Evolutionary conservation across 352 stramenopile genomes (phyloP).

Genomic region (Lagenidium sp.): DNA sequence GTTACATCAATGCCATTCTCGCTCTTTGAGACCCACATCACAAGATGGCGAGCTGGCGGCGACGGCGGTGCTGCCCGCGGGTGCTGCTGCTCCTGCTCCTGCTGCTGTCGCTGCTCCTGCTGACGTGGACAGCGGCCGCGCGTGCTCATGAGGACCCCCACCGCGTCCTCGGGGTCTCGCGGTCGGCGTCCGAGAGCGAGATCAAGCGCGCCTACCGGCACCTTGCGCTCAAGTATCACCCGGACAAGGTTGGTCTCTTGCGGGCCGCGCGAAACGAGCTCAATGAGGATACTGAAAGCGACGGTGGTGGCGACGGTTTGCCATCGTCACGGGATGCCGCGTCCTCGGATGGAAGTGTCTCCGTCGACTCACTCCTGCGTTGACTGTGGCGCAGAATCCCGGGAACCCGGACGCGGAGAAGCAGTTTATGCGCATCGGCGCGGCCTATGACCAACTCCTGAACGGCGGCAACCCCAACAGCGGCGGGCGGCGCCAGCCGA

Average conservation of each 20-base stretch:
- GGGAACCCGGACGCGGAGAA: conserved; percentile 53
- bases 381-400: conserved; percentile 26
- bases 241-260: conserved; percentile 62
- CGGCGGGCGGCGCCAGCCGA: not conserved
- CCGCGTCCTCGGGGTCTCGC: conserved; percentile 51
- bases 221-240: conserved; percentile 86
- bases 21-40: too few relatives aligned
- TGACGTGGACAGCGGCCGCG: conserved; percentile 4
- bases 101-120: not conserved
- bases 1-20: too few relatives aligned
- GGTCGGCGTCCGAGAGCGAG: conserved; percentile 54
- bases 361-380: not conserved
- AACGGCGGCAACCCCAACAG: conserved; percentile 20
- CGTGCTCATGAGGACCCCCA: conserved; percentile 59
- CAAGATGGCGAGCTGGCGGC: too few relatives aligned
- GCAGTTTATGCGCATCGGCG: conserved; percentile 69
- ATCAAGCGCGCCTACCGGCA: conserved; percentile 82
- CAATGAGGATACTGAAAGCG: not conserved
- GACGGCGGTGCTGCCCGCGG: too few relatives aligned
- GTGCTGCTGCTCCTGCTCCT: not conserved
- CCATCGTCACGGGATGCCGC: too few relatives aligned
- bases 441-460: conserved; percentile 58
- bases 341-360: not conserved
- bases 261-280: conserved; percentile 12
- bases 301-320: too few relatives aligned